Base-by-base conservation (phyloP, 495 filamentous ascomycete species). In the Penicillium maclennaniae region DNA sequence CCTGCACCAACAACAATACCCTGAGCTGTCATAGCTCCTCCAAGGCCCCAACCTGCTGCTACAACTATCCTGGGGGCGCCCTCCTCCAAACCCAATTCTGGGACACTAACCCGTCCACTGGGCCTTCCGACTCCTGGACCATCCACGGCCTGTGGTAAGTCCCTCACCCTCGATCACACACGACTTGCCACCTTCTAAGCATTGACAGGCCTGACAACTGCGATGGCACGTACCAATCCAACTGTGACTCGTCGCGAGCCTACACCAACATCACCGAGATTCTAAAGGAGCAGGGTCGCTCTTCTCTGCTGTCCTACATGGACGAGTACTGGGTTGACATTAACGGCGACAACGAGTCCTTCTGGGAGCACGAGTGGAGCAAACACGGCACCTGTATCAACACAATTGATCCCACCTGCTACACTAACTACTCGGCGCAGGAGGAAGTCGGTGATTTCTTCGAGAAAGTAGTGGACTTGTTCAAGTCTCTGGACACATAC, bases 361-460 rank as follows among this genome's bases (percentile, higher is more conserved):
- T 92, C 61, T 92, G 88, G 89, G 71, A 83, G 60, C 88, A 92
- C 62, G 88, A 92, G 60, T 95, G 85, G 85, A 78, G 75, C 67
- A 92, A 90, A 69, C 90, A 95, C 59, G 74, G 88, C 58, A 81
- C 78, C 41, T 81, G 78, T 54, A 73, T 81, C 51, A 81, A 79
- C 64, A 81, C 78, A 10, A 80, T 95, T 28, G 73, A 84, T 0
- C 82, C 89, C 0, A 66, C 63, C 55, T 96, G 91, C 76, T 96
- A 95, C 71, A 74, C 69, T 27, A 62, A 69, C 43, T 89, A 95
- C 67, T 64, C 69, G 9, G 53, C 73, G 0, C 75, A 79, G 54
- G 75, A 81, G 61, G 87, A 89, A 58, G 75, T 82, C 14, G 74
- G 82, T 7, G 77, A 80, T 42, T 82, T 71, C 54, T 80, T 84